Evolutionary conservation across 352 stramenopile species (phyloP), one percentile per base, ranked within the genome.

Genomic region (Globisporangium emineosum): DNA sequence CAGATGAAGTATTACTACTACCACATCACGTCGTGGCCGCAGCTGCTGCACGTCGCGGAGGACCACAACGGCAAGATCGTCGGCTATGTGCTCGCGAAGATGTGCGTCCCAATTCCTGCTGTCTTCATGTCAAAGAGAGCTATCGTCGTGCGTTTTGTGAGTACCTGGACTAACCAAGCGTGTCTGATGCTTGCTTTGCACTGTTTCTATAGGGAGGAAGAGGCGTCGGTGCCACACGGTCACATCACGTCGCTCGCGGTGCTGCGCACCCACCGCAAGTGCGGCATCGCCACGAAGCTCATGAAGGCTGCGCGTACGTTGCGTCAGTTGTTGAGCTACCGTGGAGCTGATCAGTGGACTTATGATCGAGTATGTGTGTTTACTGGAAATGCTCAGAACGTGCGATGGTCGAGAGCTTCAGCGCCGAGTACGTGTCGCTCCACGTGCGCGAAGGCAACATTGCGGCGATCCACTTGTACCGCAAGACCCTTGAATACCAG

Each of bases 1-100:
- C 96, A 99, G 82, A 98, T 99, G 90, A 98, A 99, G 77, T 99
- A 99, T 79, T 99, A 99, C 79, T 98, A 99, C 68, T 99, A 99
- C 87, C 98, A 99, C 77, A 92, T 99, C 67, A 91, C 99, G 63
- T 96, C 95, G 60, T 99, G 98, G 98, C 98, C 98, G 37, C 97
- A 99, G 75, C 85, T 99, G 58, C 90, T 99, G 13, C 98, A 98
- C 77, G 98, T 99, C 29, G 97, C 97, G 0, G 97, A 99, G 75
- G 96, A 99, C 69, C 88, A 97, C 72, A 90, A 97, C 66, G 95
- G 97, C 54, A 98, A 98, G 68, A 99, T 99, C 76, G 98, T 99
- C 23, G 98, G 98, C 57, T 99, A 99, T 76, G 97, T 99, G 19
- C 78, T 99, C 40, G 98, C 97, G 35, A 99, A 99, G 76, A 99